These are phyloP conservation scores for Lactarius hatsudake DNA, from an alignment of 768 basidiomycete genomes.

Conservation along the genomic window DNA sequence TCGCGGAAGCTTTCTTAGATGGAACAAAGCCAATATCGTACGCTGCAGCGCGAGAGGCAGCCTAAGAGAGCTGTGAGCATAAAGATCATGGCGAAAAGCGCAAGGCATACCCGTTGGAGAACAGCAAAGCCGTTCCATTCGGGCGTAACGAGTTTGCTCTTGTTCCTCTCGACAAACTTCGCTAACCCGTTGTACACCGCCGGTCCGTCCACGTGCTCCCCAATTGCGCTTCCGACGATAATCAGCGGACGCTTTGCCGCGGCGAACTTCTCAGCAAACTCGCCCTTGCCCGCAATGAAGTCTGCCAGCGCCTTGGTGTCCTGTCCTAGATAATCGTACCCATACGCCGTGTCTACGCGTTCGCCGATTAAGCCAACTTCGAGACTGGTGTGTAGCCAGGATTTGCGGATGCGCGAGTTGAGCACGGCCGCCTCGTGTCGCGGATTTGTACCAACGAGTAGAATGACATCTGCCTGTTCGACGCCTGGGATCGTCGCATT, in stretches of 20 bases:
- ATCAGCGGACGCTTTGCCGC: constrained; percentile 88
- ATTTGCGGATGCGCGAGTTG: constrained; percentile 95
- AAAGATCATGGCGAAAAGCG: constrained; percentile 2
- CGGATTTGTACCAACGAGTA: constrained; percentile 95
- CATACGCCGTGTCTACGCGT: constrained; percentile 86
- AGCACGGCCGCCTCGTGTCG: constrained; percentile 96
- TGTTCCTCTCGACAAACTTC: constrained; percentile 77
- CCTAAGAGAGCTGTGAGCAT: constrained; percentile 41
- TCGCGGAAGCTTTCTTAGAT: constrained; percentile 67
- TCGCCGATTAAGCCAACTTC: constrained; percentile 91
- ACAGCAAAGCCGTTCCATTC: constrained; percentile 97
- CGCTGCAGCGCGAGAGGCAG: constrained; percentile 88
- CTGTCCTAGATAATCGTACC: constrained; percentile 86
- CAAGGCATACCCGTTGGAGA: constrained; percentile 74
- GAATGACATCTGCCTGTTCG: constrained; percentile 87
- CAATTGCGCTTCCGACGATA: constrained; percentile 84
- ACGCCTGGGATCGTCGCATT: constrained; percentile 89
- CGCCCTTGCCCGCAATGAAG: constrained; percentile 73
- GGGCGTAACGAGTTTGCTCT: constrained; percentile 69
- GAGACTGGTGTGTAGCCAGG: constrained; percentile 83
- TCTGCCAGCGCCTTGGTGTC: constrained; percentile 71
- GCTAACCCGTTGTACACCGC: constrained; percentile 74
- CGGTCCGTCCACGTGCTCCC: constrained; percentile 82
- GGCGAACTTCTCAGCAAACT: constrained; percentile 84
- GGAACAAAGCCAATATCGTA: constrained; percentile 95